phyloP scores from a whole-genome alignment of 176 grass and related monocot species.

The Carex pumila region DNA sequence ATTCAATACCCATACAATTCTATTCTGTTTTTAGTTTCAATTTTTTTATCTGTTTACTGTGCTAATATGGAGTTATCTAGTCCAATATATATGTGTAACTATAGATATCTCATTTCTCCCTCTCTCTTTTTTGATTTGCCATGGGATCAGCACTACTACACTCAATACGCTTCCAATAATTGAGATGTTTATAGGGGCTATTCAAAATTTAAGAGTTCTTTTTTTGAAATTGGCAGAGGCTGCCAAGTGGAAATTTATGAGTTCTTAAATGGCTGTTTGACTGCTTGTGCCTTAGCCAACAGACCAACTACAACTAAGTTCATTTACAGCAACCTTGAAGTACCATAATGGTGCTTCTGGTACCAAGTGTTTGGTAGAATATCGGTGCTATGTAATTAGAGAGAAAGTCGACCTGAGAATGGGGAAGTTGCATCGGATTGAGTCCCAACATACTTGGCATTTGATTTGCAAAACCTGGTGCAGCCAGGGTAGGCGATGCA shows the following conservation, averaged over 20 bases:
- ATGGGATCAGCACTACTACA: neutral
- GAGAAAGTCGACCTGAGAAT: slow-evolving; percentile 25
- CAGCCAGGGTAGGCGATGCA: slow-evolving; percentile 9
- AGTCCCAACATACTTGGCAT: slow-evolving; percentile 38
- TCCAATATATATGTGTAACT: neutral
- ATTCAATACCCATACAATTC: slow-evolving; percentile 9
- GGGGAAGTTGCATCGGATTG: slow-evolving; percentile 43
- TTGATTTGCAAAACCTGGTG: slow-evolving; percentile 35
- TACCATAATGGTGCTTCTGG: neutral
- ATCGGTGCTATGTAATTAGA: neutral
- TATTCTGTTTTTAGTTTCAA: neutral
- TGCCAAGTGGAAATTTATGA: no score
- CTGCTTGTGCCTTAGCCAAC: no score
- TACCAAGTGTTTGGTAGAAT: neutral
- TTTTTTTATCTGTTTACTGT: neutral
- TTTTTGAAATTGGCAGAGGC: no score
- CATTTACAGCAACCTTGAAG: neutral
- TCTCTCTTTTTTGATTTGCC: neutral
- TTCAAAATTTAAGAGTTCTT: no score
- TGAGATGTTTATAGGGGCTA: no score
- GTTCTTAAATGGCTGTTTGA: no score
- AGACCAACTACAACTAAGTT: neutral
- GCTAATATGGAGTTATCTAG: neutral
- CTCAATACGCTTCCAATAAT: neutral
- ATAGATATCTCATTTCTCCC: neutral